Conservation (phyloP, 2,329 filamentous ascomycete genomes). For the Pestalotiopsis sp. region DNA sequence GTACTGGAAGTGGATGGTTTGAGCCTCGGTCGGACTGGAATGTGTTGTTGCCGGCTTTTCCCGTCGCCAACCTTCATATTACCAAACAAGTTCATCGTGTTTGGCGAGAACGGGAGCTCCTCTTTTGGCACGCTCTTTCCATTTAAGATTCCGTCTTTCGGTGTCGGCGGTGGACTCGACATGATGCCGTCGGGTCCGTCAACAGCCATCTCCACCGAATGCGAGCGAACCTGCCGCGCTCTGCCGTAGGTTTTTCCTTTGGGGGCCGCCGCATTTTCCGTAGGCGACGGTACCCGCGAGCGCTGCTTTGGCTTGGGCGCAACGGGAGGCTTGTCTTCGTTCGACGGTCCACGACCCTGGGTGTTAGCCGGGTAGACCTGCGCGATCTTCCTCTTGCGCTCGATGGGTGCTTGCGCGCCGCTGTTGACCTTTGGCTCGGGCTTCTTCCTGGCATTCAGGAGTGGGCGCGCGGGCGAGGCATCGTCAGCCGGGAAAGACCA, state of each 20-base stretch:
- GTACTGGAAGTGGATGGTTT: constrained; percentile 10
- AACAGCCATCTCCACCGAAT: constrained; percentile 23
- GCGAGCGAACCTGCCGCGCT: constrained; percentile 15
- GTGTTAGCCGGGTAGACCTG: constrained; percentile 26
- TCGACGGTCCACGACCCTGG: constrained; percentile 17
- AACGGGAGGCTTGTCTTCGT: constrained; percentile 15
- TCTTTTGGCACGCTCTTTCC: constrained; percentile 7
- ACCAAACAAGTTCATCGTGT: constrained; percentile 16
- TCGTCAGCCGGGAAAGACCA: not conserved
- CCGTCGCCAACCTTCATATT: constrained; percentile 11
- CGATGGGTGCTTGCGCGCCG: constrained; percentile 11
- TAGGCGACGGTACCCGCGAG: constrained; percentile 21
- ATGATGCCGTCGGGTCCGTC: constrained; percentile 20
- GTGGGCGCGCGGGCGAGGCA: not conserved
- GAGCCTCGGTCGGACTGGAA: constrained; percentile 26
- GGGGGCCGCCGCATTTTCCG: constrained; percentile 8
- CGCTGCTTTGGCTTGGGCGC: constrained; percentile 20
- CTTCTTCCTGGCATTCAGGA: constrained; percentile 20
- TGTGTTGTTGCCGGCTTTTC: constrained; percentile 21
- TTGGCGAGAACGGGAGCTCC: constrained; percentile 13
- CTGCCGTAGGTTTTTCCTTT: constrained; percentile 13
- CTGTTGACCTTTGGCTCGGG: constrained; percentile 6
- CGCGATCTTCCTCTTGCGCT: constrained; percentile 31
- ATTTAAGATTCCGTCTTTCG: constrained; percentile 17
- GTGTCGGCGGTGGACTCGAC: constrained; percentile 32